These are phyloP conservation scores for Clonostachys rhizophaga DNA, from an alignment of 2,329 filamentous ascomycete genomes.

Conservation along the genomic window DNA sequence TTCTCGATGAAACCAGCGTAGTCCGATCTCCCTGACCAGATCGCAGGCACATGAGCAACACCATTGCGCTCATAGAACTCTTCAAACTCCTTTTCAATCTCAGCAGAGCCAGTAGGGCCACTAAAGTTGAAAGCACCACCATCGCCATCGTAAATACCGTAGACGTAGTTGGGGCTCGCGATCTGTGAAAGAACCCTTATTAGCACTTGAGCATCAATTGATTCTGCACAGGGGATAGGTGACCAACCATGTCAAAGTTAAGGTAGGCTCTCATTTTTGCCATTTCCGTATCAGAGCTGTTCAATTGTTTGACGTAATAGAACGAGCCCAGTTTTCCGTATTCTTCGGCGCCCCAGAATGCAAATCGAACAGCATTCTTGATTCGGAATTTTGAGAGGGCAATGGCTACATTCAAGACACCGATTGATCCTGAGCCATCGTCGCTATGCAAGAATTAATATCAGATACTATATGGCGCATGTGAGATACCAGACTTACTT, in stretches of 20 bases:
- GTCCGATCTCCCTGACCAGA: conserved; percentile 63
- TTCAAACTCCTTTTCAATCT: conserved; percentile 54
- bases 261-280: conserved; percentile 47
- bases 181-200: conserved; percentile 17
- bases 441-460: conserved; percentile 24
- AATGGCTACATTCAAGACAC: conserved; percentile 37
- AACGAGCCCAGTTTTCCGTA: conserved; percentile 43
- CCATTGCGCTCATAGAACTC: conserved; percentile 44
- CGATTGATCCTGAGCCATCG: conserved; percentile 50
- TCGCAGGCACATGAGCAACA: conserved; percentile 50
- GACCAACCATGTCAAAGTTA: conserved; percentile 50
- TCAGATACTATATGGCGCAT: no score
- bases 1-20: conserved; percentile 64
- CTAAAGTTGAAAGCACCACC: conserved; percentile 54
- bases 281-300: conserved; percentile 34
- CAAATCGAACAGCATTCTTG: conserved; percentile 44
- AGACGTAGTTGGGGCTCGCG: conserved; percentile 42
- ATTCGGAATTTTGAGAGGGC: conserved; percentile 34
- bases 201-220: neutral
- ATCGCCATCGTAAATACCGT: conserved; percentile 55
- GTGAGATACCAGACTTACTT: conserved; percentile 29
- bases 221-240: neutral
- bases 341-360: conserved; percentile 47
- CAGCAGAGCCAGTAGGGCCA: conserved; percentile 51
- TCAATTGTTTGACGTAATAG: conserved; percentile 37